phyloP scores from a whole-genome alignment of 179 eudicot genomes.

The Silene vulgaris region DNA sequence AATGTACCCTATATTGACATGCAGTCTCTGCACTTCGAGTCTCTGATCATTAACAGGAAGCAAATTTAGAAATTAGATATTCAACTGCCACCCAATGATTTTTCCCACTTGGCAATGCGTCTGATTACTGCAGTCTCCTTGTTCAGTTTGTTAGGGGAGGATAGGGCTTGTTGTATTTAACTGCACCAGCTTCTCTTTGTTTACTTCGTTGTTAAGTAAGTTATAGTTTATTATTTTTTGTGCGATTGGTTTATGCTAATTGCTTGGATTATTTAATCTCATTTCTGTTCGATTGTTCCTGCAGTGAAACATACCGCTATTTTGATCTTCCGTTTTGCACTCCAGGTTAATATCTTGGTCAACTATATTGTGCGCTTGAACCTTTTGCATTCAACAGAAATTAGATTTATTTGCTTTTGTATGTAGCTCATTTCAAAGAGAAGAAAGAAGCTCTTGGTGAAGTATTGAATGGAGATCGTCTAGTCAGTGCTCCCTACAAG shows the following conservation, averaged over 20 bases:
- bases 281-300: conserved; percentile 16
- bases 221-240: neutral
- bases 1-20: too few species aligned
- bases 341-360: conserved; percentile 25
- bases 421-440: conserved; percentile 37
- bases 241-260: neutral
- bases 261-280: neutral
- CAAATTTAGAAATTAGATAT: neutral
- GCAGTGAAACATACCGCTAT: conserved; percentile 49
- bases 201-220: neutral
- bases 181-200: neutral
- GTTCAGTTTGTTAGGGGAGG: too few species aligned
- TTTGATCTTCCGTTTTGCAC: conserved; percentile 43
- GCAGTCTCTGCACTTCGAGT: too few species aligned
- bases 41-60: neutral
- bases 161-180: neutral
- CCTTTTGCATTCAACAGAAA: neutral
- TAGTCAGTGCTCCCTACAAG: conserved; percentile 45
- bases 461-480: conserved; percentile 45
- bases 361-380: neutral
- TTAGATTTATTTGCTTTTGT: neutral
- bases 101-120: neutral
- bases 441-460: conserved; percentile 48
- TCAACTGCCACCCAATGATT: neutral
- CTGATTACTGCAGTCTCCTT: neutral